These are phyloP conservation scores for Grammothele lineata DNA, from an alignment of 768 basidiomycete species.

Conservation along the genomic window DNA sequence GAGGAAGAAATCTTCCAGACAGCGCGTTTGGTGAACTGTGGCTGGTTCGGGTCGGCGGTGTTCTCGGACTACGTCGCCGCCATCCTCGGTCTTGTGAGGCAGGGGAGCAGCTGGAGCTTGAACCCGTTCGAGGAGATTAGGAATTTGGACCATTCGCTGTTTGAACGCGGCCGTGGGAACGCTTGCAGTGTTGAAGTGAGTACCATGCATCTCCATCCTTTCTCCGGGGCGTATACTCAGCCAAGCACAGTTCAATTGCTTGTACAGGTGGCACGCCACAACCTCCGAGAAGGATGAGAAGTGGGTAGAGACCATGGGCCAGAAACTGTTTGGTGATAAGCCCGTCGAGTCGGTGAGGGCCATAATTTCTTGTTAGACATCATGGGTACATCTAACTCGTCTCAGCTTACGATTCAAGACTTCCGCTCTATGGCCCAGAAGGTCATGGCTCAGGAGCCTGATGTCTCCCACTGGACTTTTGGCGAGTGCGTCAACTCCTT, in stretches of 20 bases:
- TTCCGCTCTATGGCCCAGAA: conserved; percentile 44
- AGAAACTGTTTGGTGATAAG: conserved; percentile 50
- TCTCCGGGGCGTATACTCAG: background rate
- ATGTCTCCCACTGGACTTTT: conserved; percentile 63
- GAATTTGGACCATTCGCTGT: conserved; percentile 53
- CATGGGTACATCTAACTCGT: background rate
- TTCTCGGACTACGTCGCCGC: conserved; percentile 81
- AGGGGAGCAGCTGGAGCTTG: conserved; percentile 75
- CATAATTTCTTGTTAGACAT: background rate
- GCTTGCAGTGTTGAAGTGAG: conserved; percentile 80
- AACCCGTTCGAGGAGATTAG: conserved; percentile 79
- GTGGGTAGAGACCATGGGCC: conserved; percentile 55
- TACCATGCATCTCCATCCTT: conserved; percentile 6
- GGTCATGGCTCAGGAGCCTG: conserved; percentile 38
- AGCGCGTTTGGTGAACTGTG: conserved; percentile 71
- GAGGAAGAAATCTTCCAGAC: conserved; percentile 75
- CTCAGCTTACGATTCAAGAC: conserved; percentile 38
- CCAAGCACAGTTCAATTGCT: conserved; percentile 63
- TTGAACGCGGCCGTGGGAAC: conserved; percentile 80
- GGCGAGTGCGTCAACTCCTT: conserved; percentile 40
- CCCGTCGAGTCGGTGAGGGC: conserved; percentile 36
- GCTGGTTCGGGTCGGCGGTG: conserved; percentile 76
- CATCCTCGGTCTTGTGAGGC: conserved; percentile 74
- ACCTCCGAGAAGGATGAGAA: conserved; percentile 67
- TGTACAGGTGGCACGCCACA: conserved; percentile 87